phyloP scores from a whole-genome alignment of 331 rosid species.

The Spiraea crenata region DNA sequence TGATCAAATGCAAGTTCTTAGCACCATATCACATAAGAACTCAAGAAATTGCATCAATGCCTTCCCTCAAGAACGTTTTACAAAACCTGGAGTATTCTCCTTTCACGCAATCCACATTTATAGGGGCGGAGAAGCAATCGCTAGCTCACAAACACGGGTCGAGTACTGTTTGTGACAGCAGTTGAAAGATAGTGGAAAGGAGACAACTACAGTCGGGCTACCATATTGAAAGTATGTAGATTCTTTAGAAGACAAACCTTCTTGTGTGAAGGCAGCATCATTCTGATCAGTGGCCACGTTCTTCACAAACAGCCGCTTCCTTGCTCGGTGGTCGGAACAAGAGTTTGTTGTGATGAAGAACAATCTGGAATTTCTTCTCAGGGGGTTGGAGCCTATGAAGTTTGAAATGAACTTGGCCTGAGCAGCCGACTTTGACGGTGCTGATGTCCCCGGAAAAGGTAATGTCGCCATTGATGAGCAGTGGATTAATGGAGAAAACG shows the following conservation, averaged over 20 bases:
- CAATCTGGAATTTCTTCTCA: not conserved
- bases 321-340: slow-evolving; percentile 24
- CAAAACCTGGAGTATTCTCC: no score
- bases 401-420: slow-evolving; percentile 26
- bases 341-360: slow-evolving; percentile 27
- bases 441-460: slow-evolving; percentile 9
- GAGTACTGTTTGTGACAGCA: no score
- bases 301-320: slow-evolving; percentile 40
- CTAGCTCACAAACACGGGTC: no score
- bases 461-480: slow-evolving; percentile 45
- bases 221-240: not conserved
- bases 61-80: no score
- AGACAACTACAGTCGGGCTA: not conserved
- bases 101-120: no score
- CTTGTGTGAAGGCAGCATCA: slow-evolving; percentile 29
- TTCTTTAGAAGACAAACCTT: slow-evolving; percentile 25
- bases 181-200: no score
- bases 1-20: not conserved
- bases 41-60: not conserved
- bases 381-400: slow-evolving; percentile 23
- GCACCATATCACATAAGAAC: not conserved
- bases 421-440: slow-evolving; percentile 32
- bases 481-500: slow-evolving; percentile 14
- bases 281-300: slow-evolving; percentile 51
- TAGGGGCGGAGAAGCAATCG: no score